Percentiles rank a stretch among this genome's conserved stretches.
Conservation (phyloP, 352 stramenopile genomes). For the Phytophthora parvispora region DNA sequence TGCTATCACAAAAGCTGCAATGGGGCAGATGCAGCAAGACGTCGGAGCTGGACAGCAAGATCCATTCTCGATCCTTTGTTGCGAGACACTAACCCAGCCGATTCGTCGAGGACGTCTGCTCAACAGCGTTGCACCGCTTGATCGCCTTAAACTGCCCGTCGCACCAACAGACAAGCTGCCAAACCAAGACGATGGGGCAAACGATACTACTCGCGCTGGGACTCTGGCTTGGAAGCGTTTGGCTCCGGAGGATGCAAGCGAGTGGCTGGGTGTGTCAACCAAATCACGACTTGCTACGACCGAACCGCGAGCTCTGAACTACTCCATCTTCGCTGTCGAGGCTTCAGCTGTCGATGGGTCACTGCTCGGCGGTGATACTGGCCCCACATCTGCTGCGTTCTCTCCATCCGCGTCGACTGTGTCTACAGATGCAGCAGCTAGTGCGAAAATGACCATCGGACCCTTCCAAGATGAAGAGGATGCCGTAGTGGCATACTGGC, state of each 20-base stretch:
- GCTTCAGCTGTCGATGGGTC: slow-evolving; percentile 15
- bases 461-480: slow-evolving; percentile 90
- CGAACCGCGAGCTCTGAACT: slow-evolving; percentile 68
- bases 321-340: slow-evolving; percentile 49
- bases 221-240: slow-evolving; percentile 76
- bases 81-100: slow-evolving; percentile 59
- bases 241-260: slow-evolving; percentile 70
- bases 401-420: slow-evolving; percentile 10
- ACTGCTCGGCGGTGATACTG: slow-evolving; percentile 9
- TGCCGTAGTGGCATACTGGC: slow-evolving; percentile 87
- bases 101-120: slow-evolving; percentile 80
- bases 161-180: slow-evolving; percentile 15
- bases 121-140: slow-evolving; percentile 52
- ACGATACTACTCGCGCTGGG: slow-evolving; percentile 38
- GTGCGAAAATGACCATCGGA: slow-evolving; percentile 75
- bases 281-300: slow-evolving; percentile 58
- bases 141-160: slow-evolving; percentile 45
- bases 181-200: slow-evolving; percentile 14
- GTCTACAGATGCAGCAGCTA: slow-evolving; percentile 20
- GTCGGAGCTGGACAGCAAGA: slow-evolving; percentile 47
- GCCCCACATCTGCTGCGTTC: slow-evolving; percentile 1
- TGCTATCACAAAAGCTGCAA: slow-evolving; percentile 48
- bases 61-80: slow-evolving; percentile 74
- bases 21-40: slow-evolving; percentile 4
- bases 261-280: slow-evolving; percentile 59